Conservation (phyloP, 306 rosid species). For the Mimosa pudica region DNA sequence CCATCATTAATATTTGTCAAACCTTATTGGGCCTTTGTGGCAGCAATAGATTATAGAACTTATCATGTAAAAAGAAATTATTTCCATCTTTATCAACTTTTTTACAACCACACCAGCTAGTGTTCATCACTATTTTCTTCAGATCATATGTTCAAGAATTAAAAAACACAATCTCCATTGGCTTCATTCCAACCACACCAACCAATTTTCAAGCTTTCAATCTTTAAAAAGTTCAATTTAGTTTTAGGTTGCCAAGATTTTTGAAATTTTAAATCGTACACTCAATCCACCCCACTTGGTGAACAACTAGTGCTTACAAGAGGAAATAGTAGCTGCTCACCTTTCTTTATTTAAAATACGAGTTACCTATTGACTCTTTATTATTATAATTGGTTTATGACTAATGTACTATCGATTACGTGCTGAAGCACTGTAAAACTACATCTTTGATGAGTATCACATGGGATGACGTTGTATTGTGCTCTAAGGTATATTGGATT, state of each 20-base stretch:
- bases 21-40: conserved; percentile 98
- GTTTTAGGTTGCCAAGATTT: no score
- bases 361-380: no score
- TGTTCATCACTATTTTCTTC: conserved; percentile 78
- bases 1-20: conserved; percentile 34
- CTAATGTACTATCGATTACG: conserved; percentile 24
- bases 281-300: no score
- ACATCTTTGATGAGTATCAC: background rate
- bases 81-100: conserved; percentile 86
- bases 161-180: conserved; percentile 93
- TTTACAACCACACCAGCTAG: conserved; percentile 99
- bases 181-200: no score
- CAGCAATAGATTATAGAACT: conserved; percentile 87
- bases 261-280: no score
- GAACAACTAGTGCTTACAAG: no score
- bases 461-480: background rate
- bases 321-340: no score
- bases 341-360: no score
- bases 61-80: conserved; percentile 83
- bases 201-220: no score
- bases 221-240: no score
- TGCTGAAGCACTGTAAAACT: conserved; percentile 14
- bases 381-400: no score
- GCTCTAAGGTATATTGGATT: conserved; percentile 15
- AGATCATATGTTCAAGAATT: conserved; percentile 79